Percentiles rank a stretch among this genome's conserved stretches.
Conservation (phyloP, 129 eudicot species). For the Daucus carota region DH1_v3.0 NC_030383.2:10643501-10644000, state of each 20-base stretch:
- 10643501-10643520: no score
- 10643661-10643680: slow-evolving; percentile 33
- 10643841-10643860: background rate
- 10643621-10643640: background rate
- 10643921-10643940: background rate
- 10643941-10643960: background rate
- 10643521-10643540: no score
- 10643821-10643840: background rate
- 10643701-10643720: slow-evolving; percentile 96
- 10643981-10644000: slow-evolving; percentile 1
- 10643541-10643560: no score
- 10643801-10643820: background rate
- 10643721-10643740: slow-evolving; percentile 94
- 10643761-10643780: slow-evolving; percentile 48
- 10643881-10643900: background rate
- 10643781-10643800: background rate
- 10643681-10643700: slow-evolving; percentile 98
- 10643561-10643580: no score
- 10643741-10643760: slow-evolving; percentile 99
- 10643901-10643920: background rate
- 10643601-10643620: no score
- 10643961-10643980: background rate
- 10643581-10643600: no score
- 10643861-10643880: slow-evolving; percentile 1
- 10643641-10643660: background rate